Evolutionary conservation across 768 basidiomycete species (phyloP).

Genomic region (Mrakia blollopis): DNA sequence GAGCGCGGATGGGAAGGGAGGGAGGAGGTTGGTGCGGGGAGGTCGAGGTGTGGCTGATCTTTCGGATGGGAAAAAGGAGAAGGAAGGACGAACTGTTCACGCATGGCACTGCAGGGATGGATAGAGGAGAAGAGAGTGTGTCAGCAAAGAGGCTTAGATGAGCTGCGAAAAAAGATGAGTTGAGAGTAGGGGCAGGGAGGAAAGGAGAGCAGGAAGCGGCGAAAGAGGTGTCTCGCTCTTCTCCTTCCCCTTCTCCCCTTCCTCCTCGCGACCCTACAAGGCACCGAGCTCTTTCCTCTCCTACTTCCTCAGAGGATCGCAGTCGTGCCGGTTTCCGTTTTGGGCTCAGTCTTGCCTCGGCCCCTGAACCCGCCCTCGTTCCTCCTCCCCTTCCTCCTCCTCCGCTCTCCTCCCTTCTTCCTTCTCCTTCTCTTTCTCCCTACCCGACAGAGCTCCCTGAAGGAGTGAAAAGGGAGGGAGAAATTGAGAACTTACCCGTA

Average conservation of each 20-base stretch:
- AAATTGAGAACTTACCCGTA: constrained; percentile 82
- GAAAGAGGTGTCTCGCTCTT: too few relatives aligned
- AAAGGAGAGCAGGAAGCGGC: too few relatives aligned
- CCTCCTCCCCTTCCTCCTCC: not conserved
- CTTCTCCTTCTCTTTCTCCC: constrained; percentile 1
- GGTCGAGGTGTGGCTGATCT: not conserved
- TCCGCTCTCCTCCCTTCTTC: not conserved
- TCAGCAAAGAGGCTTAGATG: too few relatives aligned
- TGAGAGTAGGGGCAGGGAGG: not conserved
- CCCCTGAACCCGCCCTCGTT: not conserved
- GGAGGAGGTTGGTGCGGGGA: too few relatives aligned
- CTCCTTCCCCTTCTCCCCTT: too few relatives aligned
- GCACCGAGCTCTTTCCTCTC: not conserved
- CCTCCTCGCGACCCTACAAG: too few relatives aligned
- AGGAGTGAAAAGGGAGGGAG: too few relatives aligned
- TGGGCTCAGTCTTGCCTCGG: not conserved
- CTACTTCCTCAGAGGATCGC: not conserved
- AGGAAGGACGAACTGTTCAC: constrained; percentile 60
- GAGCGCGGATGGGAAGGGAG: not conserved
- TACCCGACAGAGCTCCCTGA: not conserved
- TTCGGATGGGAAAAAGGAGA: not conserved
- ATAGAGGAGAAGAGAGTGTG: not conserved
- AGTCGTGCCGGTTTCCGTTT: too few relatives aligned
- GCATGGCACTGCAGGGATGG: constrained; percentile 71
- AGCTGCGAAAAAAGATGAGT: not conserved